Evolutionary conservation across 2,329 filamentous ascomycete species (phyloP), one percentile per base, ranked within the genome.

Genomic region (Aspergillus aculeatus): DNA sequence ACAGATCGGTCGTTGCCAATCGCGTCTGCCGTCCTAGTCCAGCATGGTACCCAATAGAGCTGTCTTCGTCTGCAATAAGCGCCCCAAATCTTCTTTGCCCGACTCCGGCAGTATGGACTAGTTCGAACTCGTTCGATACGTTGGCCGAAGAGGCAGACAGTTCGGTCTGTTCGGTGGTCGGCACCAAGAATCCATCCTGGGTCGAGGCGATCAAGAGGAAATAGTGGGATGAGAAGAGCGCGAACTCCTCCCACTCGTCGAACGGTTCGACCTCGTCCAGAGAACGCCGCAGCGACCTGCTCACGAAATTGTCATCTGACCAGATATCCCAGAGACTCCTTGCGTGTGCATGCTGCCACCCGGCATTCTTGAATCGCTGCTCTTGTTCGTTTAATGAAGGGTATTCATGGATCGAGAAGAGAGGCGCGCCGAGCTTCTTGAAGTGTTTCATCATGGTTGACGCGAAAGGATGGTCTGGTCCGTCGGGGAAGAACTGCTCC

Each of bases 231-330:
- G 85, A 86, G 73, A 96, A 96, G 0, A 96, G 80, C 2, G 89
- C 87, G 71, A 97, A 92, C 69, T 97, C 94, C 75, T 98, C 94
- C 92, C 92, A 96, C 75, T 97, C 93, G 73, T 98, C 94, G 71
- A 98, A 97, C 0, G 89, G 86, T 70, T 97, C 94, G 16, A 92
- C 75, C 0, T 78, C 71, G 66, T 96, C 89, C 14, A 97, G 77
- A 11, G 77, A 77, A 38, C 72, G 78, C 63, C 91, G 84, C 62
- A 91, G 83, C 1, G 81, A 75, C 1, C 82, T 69, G 5, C 80
- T 81, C 21, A 96, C 76, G 72, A 93, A 93, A 2, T 78, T 71
- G 14, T 86, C 79, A 64, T 90, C 86, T 11, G 83, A 86, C 93
- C 93, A 97, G 1, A 92, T 80, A 57, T 92, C 84, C 91, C 93